These are phyloP conservation scores for Globisporangium barbulae DNA, from an alignment of 352 stramenopile genomes.

Conservation along the genomic window DNA sequence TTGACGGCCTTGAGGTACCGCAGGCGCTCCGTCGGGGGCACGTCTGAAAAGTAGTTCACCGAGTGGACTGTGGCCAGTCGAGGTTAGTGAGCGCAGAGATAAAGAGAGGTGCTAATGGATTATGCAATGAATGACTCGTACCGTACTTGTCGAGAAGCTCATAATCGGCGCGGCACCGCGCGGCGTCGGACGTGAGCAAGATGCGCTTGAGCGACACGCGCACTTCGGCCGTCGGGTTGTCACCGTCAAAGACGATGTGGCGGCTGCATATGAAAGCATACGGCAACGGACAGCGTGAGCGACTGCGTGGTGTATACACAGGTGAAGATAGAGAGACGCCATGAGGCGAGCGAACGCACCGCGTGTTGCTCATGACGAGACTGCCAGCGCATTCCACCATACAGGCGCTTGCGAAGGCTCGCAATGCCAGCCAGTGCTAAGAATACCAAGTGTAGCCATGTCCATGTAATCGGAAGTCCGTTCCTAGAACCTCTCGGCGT, in stretches of 20 bases:
- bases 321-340: background rate
- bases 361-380: background rate
- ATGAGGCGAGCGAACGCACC: background rate
- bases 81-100: background rate
- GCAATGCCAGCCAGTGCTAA: background rate
- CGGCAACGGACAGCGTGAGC: background rate
- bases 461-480: background rate
- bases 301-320: background rate
- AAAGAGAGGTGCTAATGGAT: background rate
- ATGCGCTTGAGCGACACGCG: conserved; percentile 37
- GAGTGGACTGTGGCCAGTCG: conserved; percentile 31
- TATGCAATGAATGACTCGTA: conserved; percentile 9
- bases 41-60: conserved; percentile 64
- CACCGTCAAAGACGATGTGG: conserved; percentile 15
- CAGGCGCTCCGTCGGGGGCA: conserved; percentile 46
- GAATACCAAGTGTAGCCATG: conserved; percentile 3
- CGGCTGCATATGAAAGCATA: background rate
- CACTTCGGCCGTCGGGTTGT: conserved; percentile 40
- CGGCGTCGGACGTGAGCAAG: conserved; percentile 38
- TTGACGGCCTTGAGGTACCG: conserved; percentile 62
- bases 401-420: background rate
- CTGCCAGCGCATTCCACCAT: background rate
- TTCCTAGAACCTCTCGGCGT: too few species aligned
- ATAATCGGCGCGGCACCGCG: conserved; percentile 51
- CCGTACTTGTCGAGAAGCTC: conserved; percentile 68